Evolutionary conservation across 2,329 filamentous ascomycete genomes (phyloP), one percentile per base, ranked within the genome.

Genomic region (Endocalyx cinctus): DNA sequence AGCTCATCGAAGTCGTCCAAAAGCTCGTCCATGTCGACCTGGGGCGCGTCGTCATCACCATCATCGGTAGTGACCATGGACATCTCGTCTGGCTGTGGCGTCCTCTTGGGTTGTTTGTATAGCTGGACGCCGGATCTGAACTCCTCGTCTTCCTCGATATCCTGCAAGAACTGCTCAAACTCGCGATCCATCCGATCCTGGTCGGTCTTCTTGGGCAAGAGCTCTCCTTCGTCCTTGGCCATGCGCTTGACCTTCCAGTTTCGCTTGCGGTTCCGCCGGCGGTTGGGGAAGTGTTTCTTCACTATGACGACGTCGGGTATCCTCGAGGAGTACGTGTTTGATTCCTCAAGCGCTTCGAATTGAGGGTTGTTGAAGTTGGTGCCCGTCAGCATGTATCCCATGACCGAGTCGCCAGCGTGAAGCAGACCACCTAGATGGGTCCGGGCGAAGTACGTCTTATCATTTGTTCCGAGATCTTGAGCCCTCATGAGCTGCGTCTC

Each of bases 241-340:
- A 98, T 90, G 54, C 92, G 87, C 77, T 86, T 94, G 60, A 98
- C 79, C 60, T 84, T 85, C 92, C 92, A 98, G 71, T 86, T 86
- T 48, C 94, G 81, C 61, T 72, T 75, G 69, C 80, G 82, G 58
- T 90, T 94, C 70, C 84, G 82, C 64, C 84, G 84, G 50, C 86
- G 79, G 37, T 65, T 64, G 39, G 84, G 79, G 65, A 94, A 98
- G 72, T 87, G 82, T 64, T 98, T 98, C 87, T 94, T 97, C 59
- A 98, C 87, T 4, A 98, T 74, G 6, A 98, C 67, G 0, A 97
- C 92, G 52, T 98, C 92, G 0, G 92, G 92, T 35, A 98, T 85
- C 4, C 74, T 79, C 4, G 80, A 82, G 3, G 77, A 69, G 63
- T 94, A 90, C 31, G 82, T 79, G 58, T 79, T 79, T 33, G 82